Conservation (phyloP, 805 yeast genomes). For the Starmerella bombicola region DNA sequence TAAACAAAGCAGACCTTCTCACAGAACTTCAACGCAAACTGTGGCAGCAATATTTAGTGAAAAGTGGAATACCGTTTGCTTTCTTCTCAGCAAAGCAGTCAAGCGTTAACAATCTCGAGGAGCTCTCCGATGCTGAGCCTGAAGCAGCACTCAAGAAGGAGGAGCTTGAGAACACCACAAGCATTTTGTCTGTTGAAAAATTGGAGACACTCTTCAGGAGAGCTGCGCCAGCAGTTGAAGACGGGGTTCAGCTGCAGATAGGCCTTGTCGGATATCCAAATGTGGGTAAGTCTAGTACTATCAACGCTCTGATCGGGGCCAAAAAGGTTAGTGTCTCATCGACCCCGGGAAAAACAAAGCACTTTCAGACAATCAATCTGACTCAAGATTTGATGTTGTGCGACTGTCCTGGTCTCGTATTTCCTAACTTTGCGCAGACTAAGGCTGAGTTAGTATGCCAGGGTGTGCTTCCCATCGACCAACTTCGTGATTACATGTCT, state of each 20-base stretch:
- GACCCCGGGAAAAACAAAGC: constrained; percentile 98
- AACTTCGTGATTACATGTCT: constrained; percentile 80
- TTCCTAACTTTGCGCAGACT: constrained; percentile 93
- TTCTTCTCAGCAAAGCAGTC: constrained; percentile 89
- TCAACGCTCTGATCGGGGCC: constrained; percentile 90
- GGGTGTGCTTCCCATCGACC: constrained; percentile 98
- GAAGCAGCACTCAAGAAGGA: constrained; percentile 22
- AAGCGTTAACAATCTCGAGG: constrained; percentile 33
- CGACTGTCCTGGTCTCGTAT: constrained; percentile 98
- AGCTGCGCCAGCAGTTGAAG: constrained; percentile 49
- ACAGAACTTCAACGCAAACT: constrained; percentile 59
- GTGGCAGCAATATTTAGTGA: constrained; percentile 78
- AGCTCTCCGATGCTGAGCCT: constrained; percentile 4
- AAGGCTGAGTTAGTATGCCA: constrained; percentile 94
- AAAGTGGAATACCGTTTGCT: constrained; percentile 62
- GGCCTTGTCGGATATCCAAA: constrained; percentile 98
- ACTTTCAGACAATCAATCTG: constrained; percentile 87
- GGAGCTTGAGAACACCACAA: constrained; percentile 34
- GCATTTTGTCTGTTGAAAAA: constrained; percentile 70
- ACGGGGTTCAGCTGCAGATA: constrained; percentile 57
- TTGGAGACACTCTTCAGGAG: constrained; percentile 65
- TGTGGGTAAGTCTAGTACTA: constrained; percentile 94
- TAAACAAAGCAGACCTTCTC: constrained; percentile 86
- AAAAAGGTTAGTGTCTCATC: constrained; percentile 97
- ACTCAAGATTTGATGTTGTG: constrained; percentile 75